Conservation (phyloP, 306 rosid species). For the Abrus precatorius region DNA sequence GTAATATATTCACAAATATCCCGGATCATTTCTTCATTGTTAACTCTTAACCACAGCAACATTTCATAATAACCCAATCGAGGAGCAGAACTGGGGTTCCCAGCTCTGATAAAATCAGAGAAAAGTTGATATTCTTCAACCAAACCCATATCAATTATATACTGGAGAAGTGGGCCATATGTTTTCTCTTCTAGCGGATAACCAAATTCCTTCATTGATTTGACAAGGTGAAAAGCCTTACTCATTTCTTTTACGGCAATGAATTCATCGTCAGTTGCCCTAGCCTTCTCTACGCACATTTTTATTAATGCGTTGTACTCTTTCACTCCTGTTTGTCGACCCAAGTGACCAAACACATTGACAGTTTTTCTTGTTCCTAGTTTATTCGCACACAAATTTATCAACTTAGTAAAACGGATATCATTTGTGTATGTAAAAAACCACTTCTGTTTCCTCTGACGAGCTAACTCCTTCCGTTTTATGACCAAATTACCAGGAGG, state of each 20-base stretch:
- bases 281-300: slow-evolving; percentile 66
- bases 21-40: slow-evolving; percentile 71
- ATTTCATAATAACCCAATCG: slow-evolving; percentile 89
- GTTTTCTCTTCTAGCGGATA: slow-evolving; percentile 68
- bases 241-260: slow-evolving; percentile 61
- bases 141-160: slow-evolving; percentile 76
- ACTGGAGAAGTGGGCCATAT: slow-evolving; percentile 67
- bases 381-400: slow-evolving; percentile 54
- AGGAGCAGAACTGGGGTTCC: slow-evolving; percentile 60
- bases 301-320: slow-evolving; percentile 69
- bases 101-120: slow-evolving; percentile 58
- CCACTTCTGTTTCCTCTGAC: slow-evolving; percentile 76
- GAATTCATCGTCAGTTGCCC: slow-evolving; percentile 59
- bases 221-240: slow-evolving; percentile 62
- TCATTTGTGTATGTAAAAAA: slow-evolving; percentile 41
- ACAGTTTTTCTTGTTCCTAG: slow-evolving; percentile 63
- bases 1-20: slow-evolving; percentile 69
- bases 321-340: slow-evolving; percentile 68
- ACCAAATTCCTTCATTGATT: slow-evolving; percentile 71
- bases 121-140: slow-evolving; percentile 73
- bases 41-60: slow-evolving; percentile 71
- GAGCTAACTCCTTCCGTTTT: slow-evolving; percentile 60
- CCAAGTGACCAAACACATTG: slow-evolving; percentile 62
- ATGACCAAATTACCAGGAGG: background rate
- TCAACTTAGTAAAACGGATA: slow-evolving; percentile 51